These are phyloP conservation scores for Gilbertella persicaria DNA, from an alignment of 371 early-diverging fungal species.

Conservation along the genomic window DNA sequence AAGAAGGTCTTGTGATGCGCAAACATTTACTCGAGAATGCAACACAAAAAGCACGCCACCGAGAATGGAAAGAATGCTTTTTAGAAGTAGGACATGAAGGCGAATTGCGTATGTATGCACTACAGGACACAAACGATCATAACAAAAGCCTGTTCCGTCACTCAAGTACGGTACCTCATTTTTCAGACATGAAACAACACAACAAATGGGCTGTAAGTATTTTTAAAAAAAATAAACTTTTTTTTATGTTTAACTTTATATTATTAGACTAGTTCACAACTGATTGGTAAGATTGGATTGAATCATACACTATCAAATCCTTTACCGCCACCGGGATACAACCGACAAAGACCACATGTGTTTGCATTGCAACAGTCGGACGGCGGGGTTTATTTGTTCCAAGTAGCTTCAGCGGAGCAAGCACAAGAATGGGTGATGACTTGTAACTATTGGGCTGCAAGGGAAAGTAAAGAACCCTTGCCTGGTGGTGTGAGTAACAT, in stretches of 20 bases:
- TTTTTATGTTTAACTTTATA: not conserved
- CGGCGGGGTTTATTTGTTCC: constrained; percentile 86
- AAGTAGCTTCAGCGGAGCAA: constrained; percentile 67
- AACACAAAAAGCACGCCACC: constrained; percentile 75
- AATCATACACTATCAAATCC: constrained; percentile 84
- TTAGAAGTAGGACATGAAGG: constrained; percentile 71
- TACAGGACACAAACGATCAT: constrained; percentile 45
- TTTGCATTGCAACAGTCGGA: constrained; percentile 84
- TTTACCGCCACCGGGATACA: constrained; percentile 85
- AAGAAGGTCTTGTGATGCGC: constrained; percentile 80
- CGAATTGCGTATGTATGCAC: constrained; percentile 77
- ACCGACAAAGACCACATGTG: constrained; percentile 74
- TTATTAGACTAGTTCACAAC: constrained; percentile 34
- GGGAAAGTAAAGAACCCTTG: constrained; percentile 86
- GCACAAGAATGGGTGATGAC: constrained; percentile 83
- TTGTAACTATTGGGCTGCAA: constrained; percentile 94
- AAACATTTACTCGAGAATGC: constrained; percentile 81
- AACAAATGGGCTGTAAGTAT: constrained; percentile 16
- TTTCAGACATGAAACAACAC: constrained; percentile 1
- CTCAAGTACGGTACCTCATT: constrained; percentile 10
- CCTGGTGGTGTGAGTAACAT: constrained; percentile 81
- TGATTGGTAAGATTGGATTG: constrained; percentile 65
- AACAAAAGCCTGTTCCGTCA: constrained; percentile 22
- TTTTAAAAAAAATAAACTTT: not conserved
- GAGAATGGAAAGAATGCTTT: constrained; percentile 86